phyloP scores from a whole-genome alignment of 148 eudicot genomes.

The Rhododendron vialii region DNA sequence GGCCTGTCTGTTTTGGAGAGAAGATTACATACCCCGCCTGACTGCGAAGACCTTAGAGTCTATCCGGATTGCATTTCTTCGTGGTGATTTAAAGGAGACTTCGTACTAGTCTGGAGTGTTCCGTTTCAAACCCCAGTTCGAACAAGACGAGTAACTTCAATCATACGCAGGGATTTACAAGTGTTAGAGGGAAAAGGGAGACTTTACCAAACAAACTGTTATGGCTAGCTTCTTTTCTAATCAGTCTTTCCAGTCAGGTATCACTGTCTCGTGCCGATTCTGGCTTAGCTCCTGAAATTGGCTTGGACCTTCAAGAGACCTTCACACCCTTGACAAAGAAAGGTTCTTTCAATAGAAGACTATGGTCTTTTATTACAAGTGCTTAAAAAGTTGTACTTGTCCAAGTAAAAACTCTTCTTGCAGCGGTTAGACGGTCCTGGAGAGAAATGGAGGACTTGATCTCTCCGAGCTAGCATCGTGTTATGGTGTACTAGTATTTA shows the following conservation, averaged over 20 bases:
- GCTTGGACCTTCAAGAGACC: background rate
- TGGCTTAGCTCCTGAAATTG: background rate
- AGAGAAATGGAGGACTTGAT: background rate
- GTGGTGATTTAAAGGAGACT: background rate
- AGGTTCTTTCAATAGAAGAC: background rate
- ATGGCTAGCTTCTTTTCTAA: background rate
- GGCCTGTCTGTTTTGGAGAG: background rate
- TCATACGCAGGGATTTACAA: background rate
- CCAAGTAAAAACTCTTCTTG: background rate
- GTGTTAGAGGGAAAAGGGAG: background rate
- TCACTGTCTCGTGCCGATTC: background rate
- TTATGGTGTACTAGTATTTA: too few species aligned
- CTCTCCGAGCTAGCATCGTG: background rate
- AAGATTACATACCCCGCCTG: background rate
- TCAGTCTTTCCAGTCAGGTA: background rate
- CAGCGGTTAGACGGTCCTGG: background rate
- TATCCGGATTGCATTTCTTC: background rate
- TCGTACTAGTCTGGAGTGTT: background rate
- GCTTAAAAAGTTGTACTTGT: background rate
- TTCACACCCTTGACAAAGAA: background rate
- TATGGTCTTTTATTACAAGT: background rate
- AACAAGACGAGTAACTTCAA: background rate
- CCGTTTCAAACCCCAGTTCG: background rate
- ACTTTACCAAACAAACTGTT: background rate
- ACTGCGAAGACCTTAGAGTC: background rate